Evolutionary conservation across 805 yeast genomes (phyloP).

Genomic region (Sugiyamaella lignohabitans): DNA sequence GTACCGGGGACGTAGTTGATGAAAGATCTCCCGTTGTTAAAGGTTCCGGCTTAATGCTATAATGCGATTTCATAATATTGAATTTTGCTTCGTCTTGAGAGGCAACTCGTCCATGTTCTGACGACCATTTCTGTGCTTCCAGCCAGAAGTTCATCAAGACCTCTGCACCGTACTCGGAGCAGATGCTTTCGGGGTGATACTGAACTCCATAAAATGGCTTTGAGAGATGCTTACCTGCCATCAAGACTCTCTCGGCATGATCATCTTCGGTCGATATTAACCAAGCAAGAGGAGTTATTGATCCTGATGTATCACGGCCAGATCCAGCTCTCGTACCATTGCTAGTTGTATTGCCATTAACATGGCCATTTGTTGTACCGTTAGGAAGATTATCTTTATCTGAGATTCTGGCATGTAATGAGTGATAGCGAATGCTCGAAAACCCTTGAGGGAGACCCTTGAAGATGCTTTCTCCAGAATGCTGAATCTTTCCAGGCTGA

Average conservation of each 20-base stretch:
- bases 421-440: constrained; percentile 82
- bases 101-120: constrained; percentile 3
- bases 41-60: constrained; percentile 23
- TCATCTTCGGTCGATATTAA: constrained; percentile 52
- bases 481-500: constrained; percentile 54
- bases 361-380: no score
- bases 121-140: constrained; percentile 38
- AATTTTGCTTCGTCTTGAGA: neutral
- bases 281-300: constrained; percentile 39
- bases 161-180: constrained; percentile 60
- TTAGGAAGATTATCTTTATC: constrained; percentile 9
- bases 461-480: constrained; percentile 36
- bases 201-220: constrained; percentile 89
- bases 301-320: neutral
- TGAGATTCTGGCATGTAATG: constrained; percentile 48
- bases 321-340: no score
- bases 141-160: constrained; percentile 59
- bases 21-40: neutral
- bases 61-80: constrained; percentile 1
- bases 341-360: no score
- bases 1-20: neutral
- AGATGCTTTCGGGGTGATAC: constrained; percentile 93
- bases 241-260: constrained; percentile 42
- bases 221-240: constrained; percentile 66
- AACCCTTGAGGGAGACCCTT: constrained; percentile 39